Base-by-base conservation (phyloP, 371 early-diverging fungal genomes). In the Fennellomyces sp. region DNA sequence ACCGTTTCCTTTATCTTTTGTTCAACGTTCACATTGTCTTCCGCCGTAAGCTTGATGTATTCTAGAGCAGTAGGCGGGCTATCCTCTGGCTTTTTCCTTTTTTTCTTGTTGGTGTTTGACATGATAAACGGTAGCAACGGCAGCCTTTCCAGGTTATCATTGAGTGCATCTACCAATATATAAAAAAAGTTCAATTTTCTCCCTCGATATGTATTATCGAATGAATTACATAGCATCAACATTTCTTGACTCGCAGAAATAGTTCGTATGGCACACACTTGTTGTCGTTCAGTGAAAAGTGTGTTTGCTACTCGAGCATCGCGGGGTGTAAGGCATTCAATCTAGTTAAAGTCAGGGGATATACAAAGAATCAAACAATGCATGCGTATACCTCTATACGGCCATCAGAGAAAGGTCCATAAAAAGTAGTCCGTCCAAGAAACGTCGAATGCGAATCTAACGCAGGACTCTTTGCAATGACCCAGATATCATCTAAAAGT, bases 241-340 rank as follows among this genome's bases (percentile, higher is more conserved):
- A 89, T 84, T 54, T 93, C 94, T 5, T 84, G 80, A 60, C 82
- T 85, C 13, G 88, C 87, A 31, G 88, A 83, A 26, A 88, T 68
- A 1, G 84, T 81, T 5, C 90, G 82, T 21, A 93, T 69, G 0
- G 89, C 91, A 57, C 78, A 85, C 1, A 88, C 80, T 6, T 53
- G 19, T 0, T 58, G 59, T 5, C 53, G 28, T 2, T 64, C 61
- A 13, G 51, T 25, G 25, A 68, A 30, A 5, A 78, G 27, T 4
- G 61, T 62, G 4, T 63, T 29, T 1, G 83, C 74, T 1, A 73
- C 58, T 41, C 69, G 69, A 0, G 70, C 72, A 58, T 82, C 83
- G 7, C 77, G 68, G 5, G 78, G 52, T 1, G 82, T 70, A 8
- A 83, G n/a, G 54, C 85, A 86, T 17, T 70, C 68, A 2, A 82